A percentile compares a stretch with the other conserved stretches of the same genome.
Conservation (phyloP, 2,329 filamentous ascomycete genomes). For the Diplocarpon rosae region DNA sequence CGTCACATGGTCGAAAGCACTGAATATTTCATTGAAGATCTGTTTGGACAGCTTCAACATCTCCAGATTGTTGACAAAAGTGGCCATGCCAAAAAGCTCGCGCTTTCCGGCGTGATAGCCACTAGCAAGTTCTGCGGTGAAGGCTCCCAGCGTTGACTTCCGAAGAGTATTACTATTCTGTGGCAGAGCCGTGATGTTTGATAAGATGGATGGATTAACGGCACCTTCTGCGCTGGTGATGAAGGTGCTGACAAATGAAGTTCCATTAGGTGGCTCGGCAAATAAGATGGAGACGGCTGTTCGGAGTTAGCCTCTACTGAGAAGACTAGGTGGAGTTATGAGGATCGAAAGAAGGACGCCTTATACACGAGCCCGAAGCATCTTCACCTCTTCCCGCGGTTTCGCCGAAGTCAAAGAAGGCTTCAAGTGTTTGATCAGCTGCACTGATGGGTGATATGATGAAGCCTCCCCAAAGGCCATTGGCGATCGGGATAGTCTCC, state of each 20-base stretch:
- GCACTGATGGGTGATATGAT: neutral
- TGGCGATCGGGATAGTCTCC: slow-evolving; percentile 24
- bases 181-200: too few species aligned
- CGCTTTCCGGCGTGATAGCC: neutral
- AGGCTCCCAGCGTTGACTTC: too few species aligned
- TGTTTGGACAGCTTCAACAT: neutral
- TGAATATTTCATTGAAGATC: neutral
- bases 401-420: slow-evolving; percentile 1
- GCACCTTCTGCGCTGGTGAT: neutral
- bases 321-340: too few species aligned
- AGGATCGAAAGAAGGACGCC: neutral
- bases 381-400: neutral
- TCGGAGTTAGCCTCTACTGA: too few species aligned
- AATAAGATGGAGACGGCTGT: neutral
- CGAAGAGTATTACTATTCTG: too few species aligned
- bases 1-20: neutral
- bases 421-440: neutral
- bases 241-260: slow-evolving; percentile 1
- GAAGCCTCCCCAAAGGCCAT: slow-evolving; percentile 5
- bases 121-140: too few species aligned
- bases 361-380: neutral
- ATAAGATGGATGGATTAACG: slow-evolving; percentile 14
- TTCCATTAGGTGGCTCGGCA: neutral
- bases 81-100: neutral
- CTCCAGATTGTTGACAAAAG: neutral